phyloP scores from a whole-genome alignment of 352 stramenopile species.

The Elongisporangium undulatum region DNA sequence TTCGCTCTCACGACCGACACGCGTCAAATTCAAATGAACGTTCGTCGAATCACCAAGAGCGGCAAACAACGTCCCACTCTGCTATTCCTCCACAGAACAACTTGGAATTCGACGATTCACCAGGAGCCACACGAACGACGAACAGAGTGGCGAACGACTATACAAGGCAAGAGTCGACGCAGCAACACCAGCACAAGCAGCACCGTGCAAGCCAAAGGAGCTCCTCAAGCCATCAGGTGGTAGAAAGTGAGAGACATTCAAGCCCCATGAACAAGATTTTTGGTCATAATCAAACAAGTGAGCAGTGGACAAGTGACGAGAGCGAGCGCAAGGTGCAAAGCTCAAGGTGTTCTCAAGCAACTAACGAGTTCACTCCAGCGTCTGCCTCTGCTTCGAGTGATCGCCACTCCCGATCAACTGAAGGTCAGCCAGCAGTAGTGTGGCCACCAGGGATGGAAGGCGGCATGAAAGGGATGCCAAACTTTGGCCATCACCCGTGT shows the following conservation, averaged over 20 bases:
- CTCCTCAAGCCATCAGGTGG: not conserved
- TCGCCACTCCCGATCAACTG: not conserved
- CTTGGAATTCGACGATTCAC: not conserved
- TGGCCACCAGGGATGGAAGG: slow-evolving; percentile 54
- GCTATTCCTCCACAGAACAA: not conserved
- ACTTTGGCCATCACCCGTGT: slow-evolving; percentile 25
- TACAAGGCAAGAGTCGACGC: not conserved
- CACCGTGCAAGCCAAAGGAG: not conserved
- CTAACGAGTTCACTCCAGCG: not conserved
- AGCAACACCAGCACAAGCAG: not conserved
- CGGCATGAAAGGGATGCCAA: slow-evolving; percentile 16
- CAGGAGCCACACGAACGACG: not conserved
- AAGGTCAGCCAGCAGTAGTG: slow-evolving; percentile 14
- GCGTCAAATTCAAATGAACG: not conserved
- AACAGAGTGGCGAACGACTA: not conserved
- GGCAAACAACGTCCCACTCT: not conserved
- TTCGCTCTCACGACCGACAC: not conserved
- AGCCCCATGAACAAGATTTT: not conserved
- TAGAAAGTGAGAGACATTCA: not conserved
- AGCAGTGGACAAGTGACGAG: not conserved
- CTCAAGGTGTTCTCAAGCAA: not conserved
- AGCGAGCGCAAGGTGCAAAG: not conserved
- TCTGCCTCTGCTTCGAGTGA: not conserved
- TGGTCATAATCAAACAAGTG: not conserved
- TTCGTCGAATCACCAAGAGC: too few relatives aligned